Evolutionary conservation across 805 yeast genomes (phyloP).

Genomic region (Kazachstania martiniae): DNA sequence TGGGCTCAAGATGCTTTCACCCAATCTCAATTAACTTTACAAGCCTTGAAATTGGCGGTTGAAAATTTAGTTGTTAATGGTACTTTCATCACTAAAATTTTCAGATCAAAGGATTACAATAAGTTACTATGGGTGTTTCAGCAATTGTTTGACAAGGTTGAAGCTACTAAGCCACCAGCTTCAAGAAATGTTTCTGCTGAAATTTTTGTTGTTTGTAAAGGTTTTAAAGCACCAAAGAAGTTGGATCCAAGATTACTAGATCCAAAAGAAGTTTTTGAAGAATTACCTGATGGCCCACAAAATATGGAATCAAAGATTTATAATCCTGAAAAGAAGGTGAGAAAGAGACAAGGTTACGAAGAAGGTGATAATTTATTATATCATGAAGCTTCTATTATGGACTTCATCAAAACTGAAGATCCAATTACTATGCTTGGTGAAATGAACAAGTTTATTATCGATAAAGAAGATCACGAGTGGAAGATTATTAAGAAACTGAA

Average conservation of each 20-base stretch:
- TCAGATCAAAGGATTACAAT: constrained; percentile 97
- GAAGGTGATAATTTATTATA: constrained; percentile 75
- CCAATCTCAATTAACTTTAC: constrained; percentile 90
- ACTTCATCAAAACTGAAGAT: constrained; percentile 70
- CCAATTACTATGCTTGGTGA: constrained; percentile 77
- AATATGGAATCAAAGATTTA: constrained; percentile 87
- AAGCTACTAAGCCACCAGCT: constrained; percentile 98
- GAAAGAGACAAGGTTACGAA: constrained; percentile 94
- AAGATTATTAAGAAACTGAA: constrained; percentile 58
- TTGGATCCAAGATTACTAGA: constrained; percentile 88
- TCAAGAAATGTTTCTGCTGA: constrained; percentile 99
- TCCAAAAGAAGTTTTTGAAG: constrained; percentile 90
- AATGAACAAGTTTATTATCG: constrained; percentile 51
- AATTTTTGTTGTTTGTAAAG: constrained; percentile 92
- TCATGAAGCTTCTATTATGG: constrained; percentile 64
- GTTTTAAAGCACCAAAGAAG: constrained; percentile 92
- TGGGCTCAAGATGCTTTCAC: constrained; percentile 99
- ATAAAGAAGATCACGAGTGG: constrained; percentile 58
- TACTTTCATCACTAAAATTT: constrained; percentile 89
- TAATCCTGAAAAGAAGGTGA: constrained; percentile 84
- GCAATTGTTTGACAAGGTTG: constrained; percentile 90
- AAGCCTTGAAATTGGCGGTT: constrained; percentile 86
- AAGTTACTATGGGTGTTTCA: constrained; percentile 96
- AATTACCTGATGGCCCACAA: constrained; percentile 59
- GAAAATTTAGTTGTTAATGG: constrained; percentile 90